Evolutionary conservation across 1,139 yeast genomes (phyloP), one percentile per base, ranked within the genome.

Genomic region (Saccharomycopsis crataegensis): DNA sequence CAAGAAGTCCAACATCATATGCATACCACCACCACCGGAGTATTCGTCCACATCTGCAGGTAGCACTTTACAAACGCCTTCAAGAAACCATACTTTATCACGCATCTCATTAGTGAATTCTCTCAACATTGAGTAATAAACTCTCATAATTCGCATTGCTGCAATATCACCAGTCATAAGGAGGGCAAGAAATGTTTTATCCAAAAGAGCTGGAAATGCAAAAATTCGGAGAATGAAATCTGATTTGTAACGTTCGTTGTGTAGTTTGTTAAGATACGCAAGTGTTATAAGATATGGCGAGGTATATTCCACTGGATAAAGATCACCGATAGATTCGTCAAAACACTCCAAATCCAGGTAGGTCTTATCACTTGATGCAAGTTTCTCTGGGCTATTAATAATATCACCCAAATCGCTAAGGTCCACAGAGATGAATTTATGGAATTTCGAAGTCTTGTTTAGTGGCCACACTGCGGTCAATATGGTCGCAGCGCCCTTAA

Each of bases 401-500:
- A 85, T 79, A 64, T 90, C 96, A 16, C 96, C 94, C 59, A 91
- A 71, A 65, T 89, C 96, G 58, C 75, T 68, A 54, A 85, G 70
- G 65, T 86, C 93, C 14, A 86, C 89, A n/a, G 88, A 80, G 33
- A 85, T 85, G 61, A 86, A 80, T 65, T 84, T 82, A 66, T 83
- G 81, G 65, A 85, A 85, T 51, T 89, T 68, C 12, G 89, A 83
- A 7, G 82, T 76, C 59, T 86, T 91, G 14, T 94, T 88, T 53
- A 90, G 72, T 3, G 96, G 96, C 87, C 97, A 90, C 14, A 90
- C 96, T 0, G 97, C 96, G 1, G 96, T 86, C 55, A 91, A 73
- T 49, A 91, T 91, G 0, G 97, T 91, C 4, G 96, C 96, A 0
- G 97, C 96, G 28, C 97, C 98, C 62, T 94, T 87, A 12, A 91